Evolutionary conservation across 1,284 basidiomycete genomes (phyloP).

Genomic region (Melampsora larici-populina): DNA sequence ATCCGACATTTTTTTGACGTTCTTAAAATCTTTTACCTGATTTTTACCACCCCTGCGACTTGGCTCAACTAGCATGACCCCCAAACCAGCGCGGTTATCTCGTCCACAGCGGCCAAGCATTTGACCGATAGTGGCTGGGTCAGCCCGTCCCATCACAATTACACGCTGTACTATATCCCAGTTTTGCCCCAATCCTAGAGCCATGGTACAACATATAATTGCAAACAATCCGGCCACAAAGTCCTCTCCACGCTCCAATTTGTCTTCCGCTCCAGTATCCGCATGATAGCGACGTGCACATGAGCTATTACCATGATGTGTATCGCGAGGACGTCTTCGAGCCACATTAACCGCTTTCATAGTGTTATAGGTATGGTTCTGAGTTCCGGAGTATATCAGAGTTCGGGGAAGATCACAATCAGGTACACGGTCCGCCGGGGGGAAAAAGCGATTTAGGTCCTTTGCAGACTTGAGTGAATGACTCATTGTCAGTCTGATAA

Average conservation of each 20-base stretch:
- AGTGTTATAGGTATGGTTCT: not conserved
- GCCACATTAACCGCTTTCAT: slow-evolving; percentile 7
- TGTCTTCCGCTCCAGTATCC: not conserved
- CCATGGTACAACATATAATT: too few species aligned
- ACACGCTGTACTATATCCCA: not conserved
- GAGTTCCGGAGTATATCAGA: slow-evolving; percentile 6
- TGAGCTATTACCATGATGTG: not conserved
- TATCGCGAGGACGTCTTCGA: not conserved
- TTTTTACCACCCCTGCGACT: not conserved
- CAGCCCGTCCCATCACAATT: slow-evolving; percentile 1
- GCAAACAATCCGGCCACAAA: too few species aligned
- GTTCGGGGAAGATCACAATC: not conserved
- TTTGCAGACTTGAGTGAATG: not conserved
- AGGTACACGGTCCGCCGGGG: not conserved
- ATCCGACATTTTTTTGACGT: not conserved
- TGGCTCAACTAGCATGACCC: not conserved
- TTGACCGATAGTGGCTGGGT: not conserved
- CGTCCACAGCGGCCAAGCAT: slow-evolving; percentile 4
- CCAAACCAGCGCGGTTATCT: not conserved
- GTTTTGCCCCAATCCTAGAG: slow-evolving; percentile 12
- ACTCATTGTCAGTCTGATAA: not conserved
- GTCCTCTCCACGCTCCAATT: too few species aligned
- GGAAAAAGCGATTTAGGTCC: not conserved
- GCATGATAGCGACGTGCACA: not conserved
- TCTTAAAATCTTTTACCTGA: not conserved